Percentiles rank a stretch among this genome's conserved stretches.
phyloP scores from a whole-genome alignment of 352 stramenopile species.

The Phytophthora tubulina region DNA sequence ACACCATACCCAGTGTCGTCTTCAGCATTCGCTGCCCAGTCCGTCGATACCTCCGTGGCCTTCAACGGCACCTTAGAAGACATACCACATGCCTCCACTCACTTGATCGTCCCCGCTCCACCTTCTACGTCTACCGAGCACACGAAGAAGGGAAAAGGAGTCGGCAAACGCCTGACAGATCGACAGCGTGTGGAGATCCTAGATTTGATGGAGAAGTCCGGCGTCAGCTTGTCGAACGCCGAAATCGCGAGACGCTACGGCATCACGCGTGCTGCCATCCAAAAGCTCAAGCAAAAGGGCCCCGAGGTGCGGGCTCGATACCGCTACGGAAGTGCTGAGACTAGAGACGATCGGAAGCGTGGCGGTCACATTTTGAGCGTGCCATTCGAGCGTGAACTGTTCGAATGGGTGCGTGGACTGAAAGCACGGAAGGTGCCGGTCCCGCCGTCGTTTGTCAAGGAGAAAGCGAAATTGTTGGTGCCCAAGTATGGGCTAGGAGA shows the following conservation, averaged over 20 bases:
- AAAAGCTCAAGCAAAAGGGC: slow-evolving; percentile 57
- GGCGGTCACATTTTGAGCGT: slow-evolving; percentile 47
- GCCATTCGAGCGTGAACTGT: slow-evolving; percentile 55
- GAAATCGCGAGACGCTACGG: slow-evolving; percentile 57
- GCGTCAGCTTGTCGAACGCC: slow-evolving; percentile 51
- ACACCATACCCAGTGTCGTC: not conserved
- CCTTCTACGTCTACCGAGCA: slow-evolving; percentile 1
- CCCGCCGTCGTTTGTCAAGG: slow-evolving; percentile 57
- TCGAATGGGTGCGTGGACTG: slow-evolving; percentile 55
- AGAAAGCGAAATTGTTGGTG: slow-evolving; percentile 60
- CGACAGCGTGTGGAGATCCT: slow-evolving; percentile 61
- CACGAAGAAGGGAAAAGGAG: slow-evolving; percentile 42
- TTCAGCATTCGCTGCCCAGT: not conserved
- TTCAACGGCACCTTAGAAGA: slow-evolving; percentile 13
- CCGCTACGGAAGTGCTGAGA: slow-evolving; percentile 51
- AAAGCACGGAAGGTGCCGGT: slow-evolving; percentile 56
- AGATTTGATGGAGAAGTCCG: slow-evolving; percentile 50
- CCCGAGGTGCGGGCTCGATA: slow-evolving; percentile 49
- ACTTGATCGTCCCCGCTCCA: slow-evolving; percentile 2
- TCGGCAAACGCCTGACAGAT: slow-evolving; percentile 56
- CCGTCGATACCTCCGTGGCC: not conserved
- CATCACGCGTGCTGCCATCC: slow-evolving; percentile 54
- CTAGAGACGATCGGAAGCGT: slow-evolving; percentile 50
- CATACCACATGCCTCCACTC: slow-evolving; percentile 7
- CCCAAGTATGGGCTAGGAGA: slow-evolving; percentile 52